A percentile compares a stretch with the other conserved stretches of the same genome.
These are phyloP conservation scores for Grammothele lineata DNA, from an alignment of 768 basidiomycete genomes.

Conservation along the genomic window DNA sequence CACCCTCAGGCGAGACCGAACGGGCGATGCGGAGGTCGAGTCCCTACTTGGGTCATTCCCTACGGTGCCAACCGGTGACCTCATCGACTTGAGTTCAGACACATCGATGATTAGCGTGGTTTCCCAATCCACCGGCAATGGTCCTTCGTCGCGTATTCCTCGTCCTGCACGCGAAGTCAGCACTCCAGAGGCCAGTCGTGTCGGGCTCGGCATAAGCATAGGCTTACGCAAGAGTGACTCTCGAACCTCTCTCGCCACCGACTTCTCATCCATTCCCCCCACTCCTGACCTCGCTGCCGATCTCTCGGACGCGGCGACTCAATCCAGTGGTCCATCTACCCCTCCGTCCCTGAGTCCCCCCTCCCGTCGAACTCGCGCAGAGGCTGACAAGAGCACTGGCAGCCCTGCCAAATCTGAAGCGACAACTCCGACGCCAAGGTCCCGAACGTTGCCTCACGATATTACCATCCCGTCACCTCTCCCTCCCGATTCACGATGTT, in stretches of 20 bases:
- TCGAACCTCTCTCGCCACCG: conserved; percentile 7
- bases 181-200: background rate
- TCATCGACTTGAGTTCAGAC: conserved; percentile 19
- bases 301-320: conserved; percentile 53
- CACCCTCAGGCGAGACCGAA: conserved; percentile 17
- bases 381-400: conserved; percentile 3
- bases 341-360: conserved; percentile 39
- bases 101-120: conserved; percentile 8
- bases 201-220: conserved; percentile 7
- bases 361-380: conserved; percentile 6
- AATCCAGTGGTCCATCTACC: conserved; percentile 51
- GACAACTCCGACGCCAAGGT: conserved; percentile 27
- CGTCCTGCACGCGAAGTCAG: conserved; percentile 1
- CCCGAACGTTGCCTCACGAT: conserved; percentile 12
- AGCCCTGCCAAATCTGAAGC: conserved; percentile 8
- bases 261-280: conserved; percentile 35
- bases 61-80: conserved; percentile 14
- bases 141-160: conserved; percentile 19
- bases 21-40: conserved; percentile 23
- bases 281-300: conserved; percentile 62
- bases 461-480: conserved; percentile 30
- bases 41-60: conserved; percentile 17
- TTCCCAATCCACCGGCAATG: conserved; percentile 5
- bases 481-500: conserved; percentile 46
- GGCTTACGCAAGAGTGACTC: conserved; percentile 11